Conservation (phyloP, 768 basidiomycete species). For the Boletus barrowsii region DNA sequence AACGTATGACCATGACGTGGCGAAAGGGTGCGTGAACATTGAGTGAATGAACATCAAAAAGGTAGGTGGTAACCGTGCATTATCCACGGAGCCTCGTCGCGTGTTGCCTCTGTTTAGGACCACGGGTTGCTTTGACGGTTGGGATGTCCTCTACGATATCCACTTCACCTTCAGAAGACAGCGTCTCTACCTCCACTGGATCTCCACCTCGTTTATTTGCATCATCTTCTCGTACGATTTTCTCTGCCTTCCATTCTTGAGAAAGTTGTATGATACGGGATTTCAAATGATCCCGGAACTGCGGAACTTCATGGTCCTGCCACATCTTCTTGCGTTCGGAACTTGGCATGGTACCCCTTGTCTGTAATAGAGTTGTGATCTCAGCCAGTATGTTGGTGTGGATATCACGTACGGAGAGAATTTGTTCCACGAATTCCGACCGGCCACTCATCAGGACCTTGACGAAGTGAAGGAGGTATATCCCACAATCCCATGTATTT, state of each 20-base stretch:
- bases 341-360: slow-evolving; percentile 32
- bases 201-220: slow-evolving; percentile 27
- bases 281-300: slow-evolving; percentile 45
- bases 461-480: slow-evolving; percentile 88
- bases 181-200: slow-evolving; percentile 12
- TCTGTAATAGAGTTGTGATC: slow-evolving; percentile 18
- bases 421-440: slow-evolving; percentile 43
- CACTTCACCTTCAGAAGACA: slow-evolving; percentile 40
- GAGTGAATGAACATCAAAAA: slow-evolving; percentile 4
- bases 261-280: slow-evolving; percentile 47
- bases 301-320: slow-evolving; percentile 46
- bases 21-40: neutral
- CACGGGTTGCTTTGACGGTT: slow-evolving; percentile 6
- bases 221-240: slow-evolving; percentile 37
- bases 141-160: slow-evolving; percentile 36
- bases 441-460: slow-evolving; percentile 72
- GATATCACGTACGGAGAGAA: slow-evolving; percentile 33
- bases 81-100: slow-evolving; percentile 30
- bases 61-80: neutral
- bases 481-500: slow-evolving; percentile 90
- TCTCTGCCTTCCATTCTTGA: slow-evolving; percentile 48
- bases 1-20: neutral
- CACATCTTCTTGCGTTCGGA: slow-evolving; percentile 47
- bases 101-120: slow-evolving; percentile 12
- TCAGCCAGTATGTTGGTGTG: neutral